Evolutionary conservation across 2,329 filamentous ascomycete genomes (phyloP).

Genomic region (Talaromyces sp.): DNA sequence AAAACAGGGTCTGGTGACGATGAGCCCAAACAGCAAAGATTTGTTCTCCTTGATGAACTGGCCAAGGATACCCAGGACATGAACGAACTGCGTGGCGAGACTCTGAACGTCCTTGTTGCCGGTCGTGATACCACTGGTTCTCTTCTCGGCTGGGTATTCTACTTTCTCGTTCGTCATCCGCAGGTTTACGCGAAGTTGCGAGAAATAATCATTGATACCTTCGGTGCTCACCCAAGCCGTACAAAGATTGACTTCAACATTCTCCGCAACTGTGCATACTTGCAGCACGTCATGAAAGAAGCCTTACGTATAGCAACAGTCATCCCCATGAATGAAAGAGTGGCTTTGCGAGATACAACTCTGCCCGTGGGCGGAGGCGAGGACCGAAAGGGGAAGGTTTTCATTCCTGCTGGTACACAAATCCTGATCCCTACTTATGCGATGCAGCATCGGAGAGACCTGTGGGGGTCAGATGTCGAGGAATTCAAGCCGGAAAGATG

Average conservation of each 20-base stretch:
- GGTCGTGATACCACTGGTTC: conserved; percentile 36
- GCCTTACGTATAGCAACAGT: conserved; percentile 43
- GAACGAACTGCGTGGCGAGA: conserved; percentile 46
- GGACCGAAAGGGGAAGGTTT: conserved; percentile 55
- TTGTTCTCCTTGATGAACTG: conserved; percentile 56
- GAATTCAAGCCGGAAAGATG: conserved; percentile 17
- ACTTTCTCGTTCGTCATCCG: conserved; percentile 26
- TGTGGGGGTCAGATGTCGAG: conserved; percentile 45
- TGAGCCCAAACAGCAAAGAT: conserved; percentile 31
- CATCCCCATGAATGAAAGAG: conserved; percentile 44
- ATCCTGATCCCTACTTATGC: conserved; percentile 63
- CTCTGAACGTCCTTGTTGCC: conserved; percentile 36
- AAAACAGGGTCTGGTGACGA: conserved; percentile 9
- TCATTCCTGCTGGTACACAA: conserved; percentile 60
- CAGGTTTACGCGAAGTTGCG: conserved; percentile 23
- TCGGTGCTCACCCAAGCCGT: conserved; percentile 9
- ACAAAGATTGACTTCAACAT: conserved; percentile 13
- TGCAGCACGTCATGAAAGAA: conserved; percentile 29
- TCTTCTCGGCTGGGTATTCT: conserved; percentile 31
- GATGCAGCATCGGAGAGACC: conserved; percentile 64
- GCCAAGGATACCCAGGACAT: conserved; percentile 45
- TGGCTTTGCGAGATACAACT: conserved; percentile 38
- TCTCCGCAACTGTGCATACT: conserved; percentile 16
- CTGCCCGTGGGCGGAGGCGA: conserved; percentile 55
- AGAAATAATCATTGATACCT: conserved; percentile 45